Percentiles rank a stretch among this genome's conserved stretches.
These are phyloP conservation scores for Nakaseomyces uthaithaninus DNA, from an alignment of 1,139 yeast species.

Conservation along the genomic window DNA sequence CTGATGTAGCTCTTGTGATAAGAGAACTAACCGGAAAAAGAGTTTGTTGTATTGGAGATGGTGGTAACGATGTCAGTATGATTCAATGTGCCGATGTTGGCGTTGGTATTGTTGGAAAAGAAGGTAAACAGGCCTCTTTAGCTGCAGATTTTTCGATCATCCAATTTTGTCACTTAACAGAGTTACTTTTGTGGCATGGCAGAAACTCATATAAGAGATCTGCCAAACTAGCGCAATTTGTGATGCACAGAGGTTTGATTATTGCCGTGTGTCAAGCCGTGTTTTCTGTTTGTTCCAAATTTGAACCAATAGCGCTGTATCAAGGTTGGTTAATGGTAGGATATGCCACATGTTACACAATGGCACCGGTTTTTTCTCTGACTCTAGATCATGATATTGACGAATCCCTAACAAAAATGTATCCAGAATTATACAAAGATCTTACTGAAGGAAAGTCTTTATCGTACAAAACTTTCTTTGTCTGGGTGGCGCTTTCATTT, in stretches of 20 bases:
- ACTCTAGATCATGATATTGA: conserved; percentile 89
- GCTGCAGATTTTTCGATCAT: conserved; percentile 96
- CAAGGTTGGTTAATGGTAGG: conserved; percentile 99
- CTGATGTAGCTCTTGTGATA: conserved; percentile 81
- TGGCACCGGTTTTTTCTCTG: conserved; percentile 95
- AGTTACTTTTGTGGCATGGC: conserved; percentile 92
- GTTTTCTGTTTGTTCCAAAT: conserved; percentile 72
- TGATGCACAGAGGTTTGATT: conserved; percentile 89
- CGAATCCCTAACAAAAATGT: conserved; percentile 77
- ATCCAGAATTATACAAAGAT: conserved; percentile 93
- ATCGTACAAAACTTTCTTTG: conserved; percentile 78
- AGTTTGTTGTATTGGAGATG: conserved; percentile 97
- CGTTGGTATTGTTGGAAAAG: conserved; percentile 97
- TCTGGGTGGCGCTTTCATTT: conserved; percentile 82
- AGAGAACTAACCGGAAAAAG: conserved; percentile 74
- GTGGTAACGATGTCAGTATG: conserved; percentile 99
- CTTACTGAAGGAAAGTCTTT: conserved; percentile 80
- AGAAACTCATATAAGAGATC: conserved; percentile 93
- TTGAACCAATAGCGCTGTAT: conserved; percentile 88
- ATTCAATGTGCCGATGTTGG: conserved; percentile 98
- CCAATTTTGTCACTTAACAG: conserved; percentile 83
- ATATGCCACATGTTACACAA: conserved; percentile 91
- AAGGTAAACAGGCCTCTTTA: conserved; percentile 92
- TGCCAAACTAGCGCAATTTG: conserved; percentile 90
- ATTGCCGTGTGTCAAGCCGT: conserved; percentile 97